These are phyloP conservation scores for Microdochium trichocladiopsis DNA, from an alignment of 2,329 filamentous ascomycete genomes.

Conservation along the genomic window DNA sequence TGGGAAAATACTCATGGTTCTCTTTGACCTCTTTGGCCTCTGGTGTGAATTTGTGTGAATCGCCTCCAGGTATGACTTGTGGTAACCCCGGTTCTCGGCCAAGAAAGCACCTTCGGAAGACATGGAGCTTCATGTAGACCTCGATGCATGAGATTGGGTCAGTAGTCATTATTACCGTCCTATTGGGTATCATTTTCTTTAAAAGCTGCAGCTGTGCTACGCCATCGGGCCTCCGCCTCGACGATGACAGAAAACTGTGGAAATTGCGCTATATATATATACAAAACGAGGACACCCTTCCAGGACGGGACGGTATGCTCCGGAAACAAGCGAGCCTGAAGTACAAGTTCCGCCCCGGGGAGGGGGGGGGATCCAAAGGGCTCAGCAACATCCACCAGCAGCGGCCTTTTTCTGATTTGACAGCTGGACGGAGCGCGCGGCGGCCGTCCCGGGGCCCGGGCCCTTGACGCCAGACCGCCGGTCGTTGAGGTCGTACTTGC, in stretches of 20 bases:
- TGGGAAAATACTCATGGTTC: background rate
- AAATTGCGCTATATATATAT: background rate
- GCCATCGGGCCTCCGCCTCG: background rate
- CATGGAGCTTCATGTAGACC: no score
- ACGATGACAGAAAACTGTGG: background rate
- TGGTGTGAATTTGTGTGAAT: no score
- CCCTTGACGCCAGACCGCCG: slow-evolving; percentile 86
- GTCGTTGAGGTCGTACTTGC: slow-evolving; percentile 91
- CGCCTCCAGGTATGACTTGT: no score
- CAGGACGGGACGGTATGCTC: no score
- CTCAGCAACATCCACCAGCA: background rate
- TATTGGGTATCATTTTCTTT: background rate
- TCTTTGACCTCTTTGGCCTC: background rate
- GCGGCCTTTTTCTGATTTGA: background rate
- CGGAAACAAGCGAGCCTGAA: no score
- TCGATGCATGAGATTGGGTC: no score
- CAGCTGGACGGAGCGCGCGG: background rate
- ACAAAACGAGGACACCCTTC: background rate
- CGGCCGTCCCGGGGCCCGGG: slow-evolving; percentile 39
- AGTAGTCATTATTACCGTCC: background rate
- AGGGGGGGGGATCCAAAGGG: background rate
- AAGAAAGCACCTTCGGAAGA: no score
- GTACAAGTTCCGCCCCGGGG: background rate
- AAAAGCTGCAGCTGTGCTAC: background rate
- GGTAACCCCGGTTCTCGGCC: no score